Percentiles rank a stretch among this genome's conserved stretches.
Conservation (phyloP, 768 basidiomycete species). For the Pleurotus djamor region DNA sequence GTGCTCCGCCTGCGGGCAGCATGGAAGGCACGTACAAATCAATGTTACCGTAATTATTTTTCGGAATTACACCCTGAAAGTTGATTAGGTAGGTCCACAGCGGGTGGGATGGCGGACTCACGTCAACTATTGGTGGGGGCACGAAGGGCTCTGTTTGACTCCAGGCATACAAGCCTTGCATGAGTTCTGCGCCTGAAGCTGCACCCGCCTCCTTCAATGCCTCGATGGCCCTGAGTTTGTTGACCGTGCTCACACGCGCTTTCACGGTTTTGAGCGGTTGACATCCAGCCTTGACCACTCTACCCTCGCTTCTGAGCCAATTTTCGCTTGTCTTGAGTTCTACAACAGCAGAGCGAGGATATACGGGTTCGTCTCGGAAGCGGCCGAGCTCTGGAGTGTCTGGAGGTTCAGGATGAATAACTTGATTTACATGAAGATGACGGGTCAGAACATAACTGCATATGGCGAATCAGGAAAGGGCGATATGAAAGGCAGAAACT, state of each 20-base stretch:
- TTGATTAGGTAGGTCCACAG: not conserved
- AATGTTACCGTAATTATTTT: conserved; percentile 96
- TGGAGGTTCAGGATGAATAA: conserved; percentile 70
- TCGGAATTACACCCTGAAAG: conserved; percentile 83
- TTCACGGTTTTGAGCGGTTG: conserved; percentile 93
- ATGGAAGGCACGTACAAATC: conserved; percentile 95
- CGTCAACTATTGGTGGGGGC: conserved; percentile 82
- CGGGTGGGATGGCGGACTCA: conserved; percentile 34
- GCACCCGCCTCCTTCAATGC: conserved; percentile 39
- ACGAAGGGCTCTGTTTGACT: conserved; percentile 82
- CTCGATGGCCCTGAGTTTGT: conserved; percentile 67
- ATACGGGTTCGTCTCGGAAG: conserved; percentile 93
- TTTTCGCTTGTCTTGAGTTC: conserved; percentile 88
- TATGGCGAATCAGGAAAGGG: not conserved
- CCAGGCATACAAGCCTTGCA: conserved; percentile 87
- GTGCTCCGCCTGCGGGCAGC: conserved; percentile 84
- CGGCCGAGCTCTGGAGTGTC: conserved; percentile 75
- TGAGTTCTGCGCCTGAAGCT: conserved; percentile 48
- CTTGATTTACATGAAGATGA: conserved; percentile 86
- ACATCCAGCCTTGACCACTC: conserved; percentile 64
- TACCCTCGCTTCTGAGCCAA: conserved; percentile 87
- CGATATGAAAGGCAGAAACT: not conserved
- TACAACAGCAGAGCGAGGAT: conserved; percentile 81
- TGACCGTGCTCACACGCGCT: conserved; percentile 77
- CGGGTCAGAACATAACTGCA: conserved; percentile 78